Conservation (phyloP, 495 filamentous ascomycete genomes). For the Talaromyces wortmannii region DNA sequence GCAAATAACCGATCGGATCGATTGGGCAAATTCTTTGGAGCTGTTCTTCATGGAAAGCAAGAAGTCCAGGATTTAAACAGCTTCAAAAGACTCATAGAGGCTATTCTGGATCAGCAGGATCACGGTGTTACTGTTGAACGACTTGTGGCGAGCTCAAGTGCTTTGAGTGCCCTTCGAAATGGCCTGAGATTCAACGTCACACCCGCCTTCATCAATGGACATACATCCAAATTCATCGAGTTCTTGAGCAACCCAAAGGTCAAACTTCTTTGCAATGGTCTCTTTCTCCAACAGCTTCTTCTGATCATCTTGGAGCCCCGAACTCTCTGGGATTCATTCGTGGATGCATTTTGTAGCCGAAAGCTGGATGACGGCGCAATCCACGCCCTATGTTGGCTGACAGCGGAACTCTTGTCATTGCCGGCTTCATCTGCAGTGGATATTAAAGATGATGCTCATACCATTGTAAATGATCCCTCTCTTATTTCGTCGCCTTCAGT, state of each 20-base stretch:
- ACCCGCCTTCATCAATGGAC: constrained; percentile 41
- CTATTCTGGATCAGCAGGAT: constrained; percentile 42
- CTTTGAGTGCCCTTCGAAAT: constrained; percentile 37
- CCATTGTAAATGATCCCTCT: constrained; percentile 13
- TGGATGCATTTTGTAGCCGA: constrained; percentile 29
- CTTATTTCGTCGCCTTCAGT: constrained; percentile 21
- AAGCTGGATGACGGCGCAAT: constrained; percentile 29
- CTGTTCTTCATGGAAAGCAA: constrained; percentile 24
- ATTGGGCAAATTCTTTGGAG: constrained; percentile 23
- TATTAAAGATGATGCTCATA: constrained; percentile 20
- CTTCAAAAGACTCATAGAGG: constrained; percentile 55
- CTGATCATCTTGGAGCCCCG: constrained; percentile 49
- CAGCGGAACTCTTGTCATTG: constrained; percentile 46
- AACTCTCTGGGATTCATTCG: constrained; percentile 51
- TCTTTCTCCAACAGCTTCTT: constrained; percentile 48
- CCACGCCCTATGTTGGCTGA: constrained; percentile 52
- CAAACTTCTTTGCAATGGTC: constrained; percentile 46
- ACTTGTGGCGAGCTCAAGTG: constrained; percentile 42
- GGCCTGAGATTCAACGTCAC: constrained; percentile 44
- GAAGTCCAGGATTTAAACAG: constrained; percentile 18
- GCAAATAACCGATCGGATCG: constrained; percentile 8
- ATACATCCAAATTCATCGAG: constrained; percentile 16
- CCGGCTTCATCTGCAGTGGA: constrained; percentile 14
- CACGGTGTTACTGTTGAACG: constrained; percentile 45
- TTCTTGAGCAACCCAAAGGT: constrained; percentile 26